Evolutionary conservation across 2,329 filamentous ascomycete species (phyloP).

Genomic region (Cladobotryum protrusum): DNA sequence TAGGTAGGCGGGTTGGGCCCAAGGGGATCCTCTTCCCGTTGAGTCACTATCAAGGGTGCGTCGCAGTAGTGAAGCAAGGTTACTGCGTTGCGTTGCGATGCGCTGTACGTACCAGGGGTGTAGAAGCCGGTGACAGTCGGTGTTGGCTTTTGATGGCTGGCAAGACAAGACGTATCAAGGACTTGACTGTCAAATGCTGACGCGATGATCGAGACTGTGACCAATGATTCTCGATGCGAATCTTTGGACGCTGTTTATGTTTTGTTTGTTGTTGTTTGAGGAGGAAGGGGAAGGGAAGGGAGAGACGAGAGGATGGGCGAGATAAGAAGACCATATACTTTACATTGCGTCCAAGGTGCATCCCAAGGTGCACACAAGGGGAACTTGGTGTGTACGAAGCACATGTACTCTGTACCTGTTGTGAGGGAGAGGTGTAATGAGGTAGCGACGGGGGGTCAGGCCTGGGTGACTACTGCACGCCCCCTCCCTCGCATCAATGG

Average conservation of each 20-base stretch:
- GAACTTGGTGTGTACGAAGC: not conserved
- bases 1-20: constrained; percentile 5
- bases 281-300: constrained; percentile 30
- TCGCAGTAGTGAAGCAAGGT: constrained; percentile 12
- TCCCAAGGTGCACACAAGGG: not conserved
- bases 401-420: not conserved
- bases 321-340: constrained; percentile 18
- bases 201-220: constrained; percentile 56
- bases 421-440: constrained; percentile 8
- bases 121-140: constrained; percentile 20
- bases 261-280: constrained; percentile 45
- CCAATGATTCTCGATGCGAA: constrained; percentile 50
- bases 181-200: constrained; percentile 32
- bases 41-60: constrained; percentile 15
- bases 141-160: constrained; percentile 22
- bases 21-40: constrained; percentile 8
- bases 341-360: not conserved
- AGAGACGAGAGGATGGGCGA: constrained; percentile 26
- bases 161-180: constrained; percentile 10
- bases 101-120: constrained; percentile 28
- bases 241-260: constrained; percentile 41
- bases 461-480: no score
- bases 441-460: constrained; percentile 5
- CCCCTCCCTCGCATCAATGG: no score
- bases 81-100: constrained; percentile 19